Evolutionary conservation across 768 basidiomycete genomes (phyloP), one percentile per base, ranked within the genome.

Genomic region (Suillus plorans): DNA sequence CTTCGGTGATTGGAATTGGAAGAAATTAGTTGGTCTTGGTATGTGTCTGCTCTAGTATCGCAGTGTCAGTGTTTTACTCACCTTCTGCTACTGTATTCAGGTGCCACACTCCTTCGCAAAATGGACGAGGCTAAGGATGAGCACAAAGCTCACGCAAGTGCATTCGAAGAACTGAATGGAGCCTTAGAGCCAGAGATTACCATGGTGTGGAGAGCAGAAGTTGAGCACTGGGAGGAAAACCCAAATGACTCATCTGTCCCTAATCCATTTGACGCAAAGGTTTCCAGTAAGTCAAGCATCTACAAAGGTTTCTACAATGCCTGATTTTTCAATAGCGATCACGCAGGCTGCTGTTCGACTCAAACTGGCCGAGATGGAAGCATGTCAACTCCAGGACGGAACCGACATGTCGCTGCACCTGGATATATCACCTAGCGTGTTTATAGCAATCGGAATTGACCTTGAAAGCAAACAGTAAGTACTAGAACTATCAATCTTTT

Each of bases 1-100:
- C 10, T 52, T 64, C 36, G 44, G 57, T 31, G 69, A 67, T 56
- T 69, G 65, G 69, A 70, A 70, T 36, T 60, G 56, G 36, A 50
- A 50, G 36, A 70, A 69, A 42, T 18, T 58, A 14, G 37, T 62
- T n/a, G 50, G 45, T 5, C 22, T 65, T 8, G 66, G 63, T 66
- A 61, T 14, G 59, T 55, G 53, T 20, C 20, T 18, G 5, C 42
- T 44, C 42, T 44, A 42, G 41, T 18, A 44, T 8, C 20, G 20
- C 18, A 20, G 8, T 18, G 7, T 44, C 6, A 8, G 18, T 7
- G 8, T 44, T 5, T 18, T 41, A 20, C 42, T 44, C 6, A 44
- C 42, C 20, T 44, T 20, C 7, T 20, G 18, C 42, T 44, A 20
- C 42, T 60, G 37, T n/a, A 18, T n/a, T n/a, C 37, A 66, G 64